A percentile compares a stretch with the other conserved stretches of the same genome.
These are phyloP conservation scores for Sporisorium iseilematis-ciliati DNA, from an alignment of 1,284 basidiomycete species.

Conservation along the genomic window DNA sequence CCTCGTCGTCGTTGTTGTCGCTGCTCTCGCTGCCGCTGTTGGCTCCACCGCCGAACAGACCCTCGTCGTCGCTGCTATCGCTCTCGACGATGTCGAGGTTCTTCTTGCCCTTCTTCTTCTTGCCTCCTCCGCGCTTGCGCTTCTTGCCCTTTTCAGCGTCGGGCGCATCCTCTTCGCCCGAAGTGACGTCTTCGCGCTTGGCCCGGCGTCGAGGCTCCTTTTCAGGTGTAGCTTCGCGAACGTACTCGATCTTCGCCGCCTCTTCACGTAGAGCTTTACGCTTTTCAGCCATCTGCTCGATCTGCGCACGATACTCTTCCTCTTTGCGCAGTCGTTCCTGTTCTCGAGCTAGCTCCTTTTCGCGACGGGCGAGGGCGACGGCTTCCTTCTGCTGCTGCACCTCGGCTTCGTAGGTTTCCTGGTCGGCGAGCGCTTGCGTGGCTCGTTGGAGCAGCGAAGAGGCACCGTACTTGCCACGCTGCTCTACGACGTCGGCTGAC, in stretches of 20 bases:
- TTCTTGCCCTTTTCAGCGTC: conserved; percentile 45
- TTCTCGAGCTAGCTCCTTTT: conserved; percentile 58
- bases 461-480: conserved; percentile 66
- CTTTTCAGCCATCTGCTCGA: conserved; percentile 62
- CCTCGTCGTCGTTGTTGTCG: conserved; percentile 37
- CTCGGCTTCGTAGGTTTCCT: conserved; percentile 57
- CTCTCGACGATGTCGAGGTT: conserved; percentile 34
- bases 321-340: conserved; percentile 56
- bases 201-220: conserved; percentile 42
- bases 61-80: conserved; percentile 44
- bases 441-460: conserved; percentile 58
- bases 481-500: conserved; percentile 64
- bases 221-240: conserved; percentile 52
- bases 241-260: conserved; percentile 62
- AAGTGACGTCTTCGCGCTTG: conserved; percentile 47
- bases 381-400: conserved; percentile 48
- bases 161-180: conserved; percentile 50
- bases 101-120: conserved; percentile 48
- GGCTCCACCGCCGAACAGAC: conserved; percentile 32
- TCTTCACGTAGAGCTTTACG: conserved; percentile 59
- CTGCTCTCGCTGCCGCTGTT: conserved; percentile 32
- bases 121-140: conserved; percentile 32
- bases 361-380: conserved; percentile 52
- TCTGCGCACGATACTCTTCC: conserved; percentile 55
- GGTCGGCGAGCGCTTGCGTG: conserved; percentile 49